A percentile compares a stretch with the other conserved stretches of the same genome.
Evolutionary conservation across 768 basidiomycete genomes (phyloP).

Genomic region (Podaxis carcinomalis): DNA sequence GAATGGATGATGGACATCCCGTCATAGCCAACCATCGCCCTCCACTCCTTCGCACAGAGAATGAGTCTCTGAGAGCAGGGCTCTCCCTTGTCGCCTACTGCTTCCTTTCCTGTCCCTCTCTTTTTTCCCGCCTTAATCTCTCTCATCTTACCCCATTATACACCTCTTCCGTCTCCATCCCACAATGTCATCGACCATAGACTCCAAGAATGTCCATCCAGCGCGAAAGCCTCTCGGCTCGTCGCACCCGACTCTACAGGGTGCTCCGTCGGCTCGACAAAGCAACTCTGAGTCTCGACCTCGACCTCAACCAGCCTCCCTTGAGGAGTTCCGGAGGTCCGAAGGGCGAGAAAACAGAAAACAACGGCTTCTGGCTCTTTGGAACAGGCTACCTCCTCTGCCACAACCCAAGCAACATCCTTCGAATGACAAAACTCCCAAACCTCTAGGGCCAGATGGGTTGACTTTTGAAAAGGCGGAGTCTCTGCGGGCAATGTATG

Average conservation of each 20-base stretch:
- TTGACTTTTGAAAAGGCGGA: constrained; percentile 62
- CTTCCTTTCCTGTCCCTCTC: constrained; percentile 3
- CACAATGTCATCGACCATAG: constrained; percentile 7
- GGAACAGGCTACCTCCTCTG: constrained; percentile 48
- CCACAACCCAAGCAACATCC: constrained; percentile 14
- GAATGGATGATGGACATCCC: neutral
- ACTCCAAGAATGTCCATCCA: constrained; percentile 1
- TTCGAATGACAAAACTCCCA: neutral
- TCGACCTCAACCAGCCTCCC: constrained; percentile 39
- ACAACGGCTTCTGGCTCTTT: constrained; percentile 55
- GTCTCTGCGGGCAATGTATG: constrained; percentile 65
- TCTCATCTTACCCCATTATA: neutral
- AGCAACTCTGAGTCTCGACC: constrained; percentile 55
- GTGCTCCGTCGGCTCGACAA: constrained; percentile 17
- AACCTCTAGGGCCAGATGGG: constrained; percentile 10
- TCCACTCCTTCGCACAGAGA: constrained; percentile 15
- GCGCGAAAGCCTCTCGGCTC: neutral
- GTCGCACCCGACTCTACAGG: neutral
- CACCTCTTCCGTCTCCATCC: neutral
- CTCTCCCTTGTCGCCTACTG: constrained; percentile 19
- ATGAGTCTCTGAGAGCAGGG: constrained; percentile 36
- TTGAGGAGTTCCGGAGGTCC: constrained; percentile 57
- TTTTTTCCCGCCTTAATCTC: neutral
- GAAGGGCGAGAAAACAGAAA: constrained; percentile 66
- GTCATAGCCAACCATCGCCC: constrained; percentile 12